Base-by-base conservation (phyloP, 768 basidiomycete genomes). In the Auricularia heimuer region DNA sequence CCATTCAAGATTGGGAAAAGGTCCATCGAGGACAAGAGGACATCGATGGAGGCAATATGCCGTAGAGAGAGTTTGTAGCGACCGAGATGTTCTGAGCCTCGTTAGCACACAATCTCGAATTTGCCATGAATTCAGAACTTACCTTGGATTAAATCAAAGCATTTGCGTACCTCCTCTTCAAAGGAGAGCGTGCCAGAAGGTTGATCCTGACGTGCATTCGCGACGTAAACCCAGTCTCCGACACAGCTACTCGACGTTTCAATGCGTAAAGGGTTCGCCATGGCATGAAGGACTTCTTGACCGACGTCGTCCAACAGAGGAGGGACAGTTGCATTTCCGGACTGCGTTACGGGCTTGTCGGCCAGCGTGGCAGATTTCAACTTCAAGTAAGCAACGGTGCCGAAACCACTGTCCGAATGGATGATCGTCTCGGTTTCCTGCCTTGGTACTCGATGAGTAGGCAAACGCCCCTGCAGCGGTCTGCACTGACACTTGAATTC, bases 371-470 rank as follows among this genome's bases (percentile, higher is more conserved):
- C 93, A 6, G 77, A 73, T 71, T 88, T 88, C 65, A 98, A 82
- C 64, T 90, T 85, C 18, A 98, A 77, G 75, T 89, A 98, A 14
- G 97, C 96, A 42, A 98, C 95, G 1, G 92, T 89, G 0, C 91
- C 92, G 71, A 95, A 89, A 71, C 86, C 88, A 65, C 80, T 90
- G 75, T 90, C 87, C 4, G 88, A 86, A 69, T 90, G 88, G 54
- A 90, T 83, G 47, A 95, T 85, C 0, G 83, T 83, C 69, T 92
- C 87, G 0, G 82, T 81, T 56, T 86, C 83, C 39, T 76, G 79
- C 63, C 87, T 92, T 29, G 67, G 3, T 18, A 14, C 24, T 44
- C 63, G 68, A 33, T 65, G 54, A 67, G 34, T 2, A 42, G 7
- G 39, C 39, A 14, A 65, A 11, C 62, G 29, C 24, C 36, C 35